phyloP scores from a whole-genome alignment of 2,329 filamentous ascomycete genomes.

The Paecilomyces variotii region DNA sequence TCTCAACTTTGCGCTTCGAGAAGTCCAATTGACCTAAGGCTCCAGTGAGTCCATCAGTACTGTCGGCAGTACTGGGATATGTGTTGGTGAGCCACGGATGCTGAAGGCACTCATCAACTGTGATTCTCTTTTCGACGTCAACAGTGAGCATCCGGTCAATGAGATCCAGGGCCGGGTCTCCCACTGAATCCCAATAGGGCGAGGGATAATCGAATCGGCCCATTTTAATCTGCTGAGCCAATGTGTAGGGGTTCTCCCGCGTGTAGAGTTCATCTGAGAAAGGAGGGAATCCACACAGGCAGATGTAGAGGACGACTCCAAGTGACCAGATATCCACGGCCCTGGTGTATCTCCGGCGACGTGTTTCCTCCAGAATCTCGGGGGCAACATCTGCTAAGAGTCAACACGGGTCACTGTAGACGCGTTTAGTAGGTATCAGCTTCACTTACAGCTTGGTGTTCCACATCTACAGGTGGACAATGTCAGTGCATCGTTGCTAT shows the following conservation, averaged over 20 bases:
- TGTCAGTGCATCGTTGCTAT: conserved; percentile 14
- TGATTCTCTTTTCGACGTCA: conserved; percentile 73
- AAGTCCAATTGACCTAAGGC: conserved; percentile 77
- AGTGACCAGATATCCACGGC: conserved; percentile 96
- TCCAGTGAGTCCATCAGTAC: conserved; percentile 86
- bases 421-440: neutral
- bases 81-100: conserved; percentile 79
- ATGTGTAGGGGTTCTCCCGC: conserved; percentile 70
- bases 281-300: conserved; percentile 89
- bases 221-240: conserved; percentile 82
- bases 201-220: conserved; percentile 91
- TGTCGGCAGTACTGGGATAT: conserved; percentile 61
- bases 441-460: conserved; percentile 69
- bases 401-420: neutral
- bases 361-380: conserved; percentile 79
- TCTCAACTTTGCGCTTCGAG: conserved; percentile 65
- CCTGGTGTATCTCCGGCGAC: conserved; percentile 80
- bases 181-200: conserved; percentile 87
- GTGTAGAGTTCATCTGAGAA: conserved; percentile 91
- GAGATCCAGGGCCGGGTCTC: conserved; percentile 79
- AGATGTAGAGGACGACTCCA: conserved; percentile 97
- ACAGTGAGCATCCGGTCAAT: conserved; percentile 94
- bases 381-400: conserved; percentile 70
- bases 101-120: conserved; percentile 79
- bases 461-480: conserved; percentile 50